Evolutionary conservation across 176 grass and related monocot genomes (phyloP).

Genomic region (Raddia guianensis): DNA sequence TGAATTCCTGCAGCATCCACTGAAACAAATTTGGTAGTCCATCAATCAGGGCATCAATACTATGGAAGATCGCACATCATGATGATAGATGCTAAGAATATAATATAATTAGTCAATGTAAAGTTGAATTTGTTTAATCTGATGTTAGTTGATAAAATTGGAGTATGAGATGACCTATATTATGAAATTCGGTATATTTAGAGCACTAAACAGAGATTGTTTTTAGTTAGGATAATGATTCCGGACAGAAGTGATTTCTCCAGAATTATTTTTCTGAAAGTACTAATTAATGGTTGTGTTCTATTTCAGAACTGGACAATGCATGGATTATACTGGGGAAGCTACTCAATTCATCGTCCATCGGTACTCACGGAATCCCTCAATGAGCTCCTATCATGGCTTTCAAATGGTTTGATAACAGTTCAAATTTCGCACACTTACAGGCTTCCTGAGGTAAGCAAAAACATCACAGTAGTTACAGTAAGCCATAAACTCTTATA

Average conservation of each 20-base stretch:
- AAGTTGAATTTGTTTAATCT: constrained; percentile 16
- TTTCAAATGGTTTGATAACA: constrained; percentile 80
- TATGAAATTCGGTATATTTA: constrained; percentile 16
- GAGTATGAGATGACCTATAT: constrained; percentile 2
- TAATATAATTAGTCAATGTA: background rate
- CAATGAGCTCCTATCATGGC: constrained; percentile 79
- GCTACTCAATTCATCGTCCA: constrained; percentile 63
- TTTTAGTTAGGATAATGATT: constrained; percentile 17
- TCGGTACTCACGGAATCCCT: constrained; percentile 72
- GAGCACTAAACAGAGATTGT: constrained; percentile 18
- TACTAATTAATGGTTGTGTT: constrained; percentile 29
- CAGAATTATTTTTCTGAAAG: constrained; percentile 20
- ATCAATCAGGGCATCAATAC: constrained; percentile 12
- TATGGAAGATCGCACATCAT: constrained; percentile 16
- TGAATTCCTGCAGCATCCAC: constrained; percentile 16
- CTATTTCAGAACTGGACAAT: constrained; percentile 89
- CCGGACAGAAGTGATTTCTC: constrained; percentile 7
- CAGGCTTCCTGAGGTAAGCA: constrained; percentile 66
- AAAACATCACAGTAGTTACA: constrained; percentile 8
- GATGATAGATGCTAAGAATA: background rate
- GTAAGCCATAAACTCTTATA: background rate
- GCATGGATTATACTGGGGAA: constrained; percentile 96
- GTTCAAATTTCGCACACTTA: constrained; percentile 75
- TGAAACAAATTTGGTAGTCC: constrained; percentile 5
- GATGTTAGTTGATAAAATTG: constrained; percentile 26